These are phyloP conservation scores for Boletus reticuloceps DNA, from an alignment of 768 basidiomycete genomes.

Conservation along the genomic window DNA sequence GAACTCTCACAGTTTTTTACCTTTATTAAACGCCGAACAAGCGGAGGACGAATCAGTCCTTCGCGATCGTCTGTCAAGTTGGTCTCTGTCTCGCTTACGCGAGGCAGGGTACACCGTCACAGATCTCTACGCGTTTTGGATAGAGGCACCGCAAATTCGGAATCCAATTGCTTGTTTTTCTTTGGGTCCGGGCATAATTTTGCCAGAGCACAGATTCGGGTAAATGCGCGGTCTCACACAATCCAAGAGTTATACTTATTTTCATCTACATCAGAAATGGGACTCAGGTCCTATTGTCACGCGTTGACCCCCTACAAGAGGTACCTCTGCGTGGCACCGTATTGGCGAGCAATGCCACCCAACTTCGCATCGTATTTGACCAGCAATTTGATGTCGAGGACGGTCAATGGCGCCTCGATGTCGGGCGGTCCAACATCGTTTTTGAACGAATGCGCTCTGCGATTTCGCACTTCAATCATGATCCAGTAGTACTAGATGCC, in stretches of 20 bases:
- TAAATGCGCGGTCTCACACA: slow-evolving; percentile 33
- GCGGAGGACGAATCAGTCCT: slow-evolving; percentile 58
- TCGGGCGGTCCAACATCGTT: slow-evolving; percentile 64
- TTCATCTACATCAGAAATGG: slow-evolving; percentile 53
- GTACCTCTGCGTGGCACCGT: slow-evolving; percentile 53
- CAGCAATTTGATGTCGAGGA: slow-evolving; percentile 44
- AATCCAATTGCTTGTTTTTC: slow-evolving; percentile 65
- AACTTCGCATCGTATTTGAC: slow-evolving; percentile 58
- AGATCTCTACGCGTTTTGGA: slow-evolving; percentile 65
- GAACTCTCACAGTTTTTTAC: slow-evolving; percentile 41
- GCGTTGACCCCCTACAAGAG: slow-evolving; percentile 59
- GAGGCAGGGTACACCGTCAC: slow-evolving; percentile 75
- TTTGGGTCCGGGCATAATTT: slow-evolving; percentile 56
- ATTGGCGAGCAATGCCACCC: slow-evolving; percentile 45
- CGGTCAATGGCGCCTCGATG: slow-evolving; percentile 65
- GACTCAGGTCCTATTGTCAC: slow-evolving; percentile 63
- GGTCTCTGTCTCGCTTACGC: slow-evolving; percentile 58
- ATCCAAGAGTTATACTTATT: not conserved
- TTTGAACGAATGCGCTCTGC: slow-evolving; percentile 71
- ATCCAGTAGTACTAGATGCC: slow-evolving; percentile 45
- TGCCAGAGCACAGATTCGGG: slow-evolving; percentile 73
- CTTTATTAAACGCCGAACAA: slow-evolving; percentile 56
- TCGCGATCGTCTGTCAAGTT: slow-evolving; percentile 61
- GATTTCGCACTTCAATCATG: slow-evolving; percentile 52
- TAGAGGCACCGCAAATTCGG: slow-evolving; percentile 60